These are phyloP conservation scores for Penicillium bialowiezense DNA, from an alignment of 495 filamentous ascomycete genomes.

Conservation along the genomic window DNA sequence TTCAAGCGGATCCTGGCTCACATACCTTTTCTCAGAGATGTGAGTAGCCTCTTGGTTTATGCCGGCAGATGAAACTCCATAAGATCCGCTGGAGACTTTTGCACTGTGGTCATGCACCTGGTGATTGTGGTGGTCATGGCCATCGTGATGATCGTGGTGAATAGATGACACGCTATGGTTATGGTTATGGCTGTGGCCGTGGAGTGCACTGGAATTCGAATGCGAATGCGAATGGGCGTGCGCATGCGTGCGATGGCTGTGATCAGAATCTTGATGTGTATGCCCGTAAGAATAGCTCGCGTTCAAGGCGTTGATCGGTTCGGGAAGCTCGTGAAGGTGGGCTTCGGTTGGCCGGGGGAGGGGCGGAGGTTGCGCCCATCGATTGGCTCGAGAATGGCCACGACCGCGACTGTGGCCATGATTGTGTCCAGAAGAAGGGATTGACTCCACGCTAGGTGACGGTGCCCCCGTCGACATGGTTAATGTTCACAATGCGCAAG, in stretches of 20 bases:
- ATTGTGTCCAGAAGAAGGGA: slow-evolving; percentile 27
- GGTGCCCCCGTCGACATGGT: slow-evolving; percentile 41
- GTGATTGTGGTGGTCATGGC: slow-evolving; percentile 7
- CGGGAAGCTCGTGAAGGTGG: slow-evolving; percentile 13
- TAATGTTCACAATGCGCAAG: slow-evolving; percentile 7
- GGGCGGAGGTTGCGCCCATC: slow-evolving; percentile 34
- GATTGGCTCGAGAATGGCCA: slow-evolving; percentile 40
- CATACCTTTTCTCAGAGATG: slow-evolving; percentile 14
- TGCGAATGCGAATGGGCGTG: too few species aligned
- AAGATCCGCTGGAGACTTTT: background rate
- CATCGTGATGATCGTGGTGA: slow-evolving; percentile 16
- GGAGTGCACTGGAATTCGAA: slow-evolving; percentile 20
- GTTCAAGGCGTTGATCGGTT: slow-evolving; percentile 14
- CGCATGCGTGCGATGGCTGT: slow-evolving; percentile 18
- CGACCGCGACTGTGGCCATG: slow-evolving; percentile 36
- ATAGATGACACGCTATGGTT: slow-evolving; percentile 15
- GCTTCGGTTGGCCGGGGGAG: slow-evolving; percentile 24
- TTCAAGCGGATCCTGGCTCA: background rate
- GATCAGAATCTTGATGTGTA: slow-evolving; percentile 3
- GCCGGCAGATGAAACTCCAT: background rate
- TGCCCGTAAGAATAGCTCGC: slow-evolving; percentile 22
- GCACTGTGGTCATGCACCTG: slow-evolving; percentile 6
- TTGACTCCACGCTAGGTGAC: slow-evolving; percentile 30
- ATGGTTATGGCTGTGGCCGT: slow-evolving; percentile 5
- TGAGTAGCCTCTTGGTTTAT: background rate